Conservation (phyloP, 129 eudicot genomes). For the Arctium lappa region DNA sequence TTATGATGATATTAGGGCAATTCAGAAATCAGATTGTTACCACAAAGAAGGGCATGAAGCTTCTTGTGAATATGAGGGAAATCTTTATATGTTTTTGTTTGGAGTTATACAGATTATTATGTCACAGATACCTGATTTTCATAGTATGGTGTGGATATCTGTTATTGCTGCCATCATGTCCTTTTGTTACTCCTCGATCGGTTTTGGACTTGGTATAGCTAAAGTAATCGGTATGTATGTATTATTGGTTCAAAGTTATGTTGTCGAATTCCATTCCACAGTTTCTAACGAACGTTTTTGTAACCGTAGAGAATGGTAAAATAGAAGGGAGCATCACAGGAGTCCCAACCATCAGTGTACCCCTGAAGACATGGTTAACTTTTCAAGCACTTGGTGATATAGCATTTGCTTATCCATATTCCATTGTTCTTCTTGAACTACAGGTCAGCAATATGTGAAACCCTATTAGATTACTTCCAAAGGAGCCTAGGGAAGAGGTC, state of each 20-base stretch:
- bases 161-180: conserved; percentile 74
- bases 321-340: conserved; percentile 71
- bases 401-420: conserved; percentile 80
- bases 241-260: neutral
- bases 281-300: neutral
- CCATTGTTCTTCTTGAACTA: conserved; percentile 65
- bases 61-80: conserved; percentile 38
- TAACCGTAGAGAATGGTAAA: conserved; percentile 53
- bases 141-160: conserved; percentile 67
- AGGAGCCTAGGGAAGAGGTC: too few species aligned
- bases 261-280: neutral
- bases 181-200: conserved; percentile 62
- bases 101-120: conserved; percentile 55
- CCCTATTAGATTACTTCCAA: neutral
- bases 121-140: conserved; percentile 75
- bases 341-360: conserved; percentile 43
- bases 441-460: conserved; percentile 36
- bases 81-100: conserved; percentile 51
- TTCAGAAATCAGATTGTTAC: conserved; percentile 63
- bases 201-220: conserved; percentile 66
- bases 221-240: conserved; percentile 43
- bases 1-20: conserved; percentile 44
- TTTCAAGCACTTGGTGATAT: conserved; percentile 83
- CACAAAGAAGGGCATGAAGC: conserved; percentile 57
- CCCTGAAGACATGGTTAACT: conserved; percentile 57